Percentiles rank a stretch among this genome's conserved stretches.
Evolutionary conservation across 179 eudicot genomes (phyloP).

Genomic region (Spergularia azorica): DNA sequence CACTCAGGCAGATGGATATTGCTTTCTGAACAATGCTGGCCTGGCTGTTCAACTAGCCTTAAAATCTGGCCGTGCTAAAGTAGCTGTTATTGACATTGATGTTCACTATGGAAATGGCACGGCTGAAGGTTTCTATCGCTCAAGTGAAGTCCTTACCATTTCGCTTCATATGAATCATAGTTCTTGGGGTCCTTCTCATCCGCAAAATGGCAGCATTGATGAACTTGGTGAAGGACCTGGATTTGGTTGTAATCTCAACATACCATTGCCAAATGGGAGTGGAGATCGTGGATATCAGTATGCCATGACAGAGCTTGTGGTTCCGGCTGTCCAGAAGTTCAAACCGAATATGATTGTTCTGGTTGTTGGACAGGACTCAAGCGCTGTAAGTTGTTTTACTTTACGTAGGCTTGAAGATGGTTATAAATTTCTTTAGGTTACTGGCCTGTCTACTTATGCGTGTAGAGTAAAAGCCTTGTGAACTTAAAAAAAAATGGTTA

Average conservation of each 20-base stretch:
- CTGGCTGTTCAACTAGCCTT: conserved; percentile 75
- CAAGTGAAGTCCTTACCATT: conserved; percentile 74
- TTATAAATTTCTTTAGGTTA: too few relatives aligned
- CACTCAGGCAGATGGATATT: conserved; percentile 89
- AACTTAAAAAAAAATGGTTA: too few relatives aligned
- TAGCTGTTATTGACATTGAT: conserved; percentile 86
- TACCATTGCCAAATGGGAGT: conserved; percentile 88
- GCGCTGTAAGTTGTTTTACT: conserved; percentile 71
- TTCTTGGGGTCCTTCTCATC: conserved; percentile 97
- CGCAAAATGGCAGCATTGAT: conserved; percentile 65
- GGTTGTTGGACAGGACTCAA: conserved; percentile 89
- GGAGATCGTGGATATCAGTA: conserved; percentile 70
- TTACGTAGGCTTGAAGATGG: neutral
- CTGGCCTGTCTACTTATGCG: too few relatives aligned
- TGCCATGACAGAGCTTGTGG: conserved; percentile 71
- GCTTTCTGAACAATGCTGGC: conserved; percentile 89
- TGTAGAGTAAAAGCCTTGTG: too few relatives aligned
- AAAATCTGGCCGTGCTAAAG: conserved; percentile 50
- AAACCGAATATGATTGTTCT: conserved; percentile 73
- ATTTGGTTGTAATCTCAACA: conserved; percentile 76
- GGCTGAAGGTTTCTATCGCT: conserved; percentile 77
- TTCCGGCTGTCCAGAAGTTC: conserved; percentile 68
- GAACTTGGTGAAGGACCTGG: conserved; percentile 90
- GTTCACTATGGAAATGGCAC: conserved; percentile 97
- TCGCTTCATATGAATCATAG: conserved; percentile 99